These are phyloP conservation scores for Suillus spraguei DNA, from an alignment of 768 basidiomycete genomes.

Conservation along the genomic window DNA sequence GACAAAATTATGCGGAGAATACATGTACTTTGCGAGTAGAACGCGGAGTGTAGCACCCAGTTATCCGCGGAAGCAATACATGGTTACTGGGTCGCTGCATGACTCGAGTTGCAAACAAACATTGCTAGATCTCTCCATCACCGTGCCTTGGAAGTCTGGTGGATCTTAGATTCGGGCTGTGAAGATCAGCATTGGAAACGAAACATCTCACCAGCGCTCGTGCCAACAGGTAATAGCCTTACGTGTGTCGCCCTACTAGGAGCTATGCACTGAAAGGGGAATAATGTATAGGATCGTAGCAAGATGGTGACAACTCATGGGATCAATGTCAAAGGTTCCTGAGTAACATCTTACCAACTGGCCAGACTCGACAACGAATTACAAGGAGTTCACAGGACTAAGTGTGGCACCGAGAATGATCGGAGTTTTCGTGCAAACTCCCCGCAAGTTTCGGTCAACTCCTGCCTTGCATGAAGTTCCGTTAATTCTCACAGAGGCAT, in stretches of 20 bases:
- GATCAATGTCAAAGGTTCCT: conserved; percentile 26
- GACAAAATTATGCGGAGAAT: not conserved
- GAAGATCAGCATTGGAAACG: conserved; percentile 17
- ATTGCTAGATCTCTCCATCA: conserved; percentile 5
- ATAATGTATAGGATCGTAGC: conserved; percentile 3
- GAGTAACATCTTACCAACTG: conserved; percentile 19
- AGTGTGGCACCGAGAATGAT: conserved; percentile 23
- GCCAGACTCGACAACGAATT: conserved; percentile 14
- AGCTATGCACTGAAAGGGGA: conserved; percentile 2
- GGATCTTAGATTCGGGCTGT: conserved; percentile 10
- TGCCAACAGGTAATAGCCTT: conserved; percentile 10
- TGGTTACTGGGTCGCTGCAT: not conserved
- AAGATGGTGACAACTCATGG: conserved; percentile 14
- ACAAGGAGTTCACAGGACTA: conserved; percentile 24
- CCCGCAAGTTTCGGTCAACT: conserved; percentile 10
- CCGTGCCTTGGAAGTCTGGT: not conserved
- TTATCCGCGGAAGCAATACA: not conserved
- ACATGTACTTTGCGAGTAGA: not conserved
- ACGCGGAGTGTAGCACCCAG: not conserved
- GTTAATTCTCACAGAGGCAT: conserved; percentile 11
- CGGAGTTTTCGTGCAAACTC: conserved; percentile 17
- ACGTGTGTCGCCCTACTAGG: not conserved
- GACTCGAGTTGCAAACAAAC: conserved; percentile 4
- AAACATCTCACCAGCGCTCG: conserved; percentile 4
- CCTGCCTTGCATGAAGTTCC: conserved; percentile 9